Evolutionary conservation across 768 basidiomycete species (phyloP), one percentile per base, ranked within the genome.

Genomic region (Termitomyces sp.): DNA sequence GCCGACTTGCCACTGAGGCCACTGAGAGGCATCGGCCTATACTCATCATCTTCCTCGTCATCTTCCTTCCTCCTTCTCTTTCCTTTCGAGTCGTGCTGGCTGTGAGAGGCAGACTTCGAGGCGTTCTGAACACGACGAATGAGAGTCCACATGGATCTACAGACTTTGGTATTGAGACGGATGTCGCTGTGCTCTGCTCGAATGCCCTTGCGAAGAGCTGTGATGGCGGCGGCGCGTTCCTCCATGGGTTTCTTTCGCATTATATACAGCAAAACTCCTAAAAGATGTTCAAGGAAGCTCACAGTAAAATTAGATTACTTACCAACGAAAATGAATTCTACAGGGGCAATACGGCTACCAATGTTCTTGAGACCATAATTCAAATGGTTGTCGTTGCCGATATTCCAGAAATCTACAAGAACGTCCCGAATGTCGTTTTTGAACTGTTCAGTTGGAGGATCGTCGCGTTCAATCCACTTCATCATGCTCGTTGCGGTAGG

Each of bases 271-370:
- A 90, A 68, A 21, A 91, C 82, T 56, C 89, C 91, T 92, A 54
- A 31, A 45, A 16, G 32, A 2, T 25, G 32, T 43, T 45, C 21
- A 7, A 47, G 6, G 10, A 25, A 47, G 34, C 11, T 35, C 5
- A 35, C 23, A n/a, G 2, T 8, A 2, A 27, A 40, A 9, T 32
- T 23, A 40, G 16, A n/a, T 2, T 32, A 10, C 78, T 59, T 65
- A 92, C 92, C 89, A 41, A 91, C 84, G 68, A 89, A 92, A 32
- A 92, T 82, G 66, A 93, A 89, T 65, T 91, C 87, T 8, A 86
- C 82, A 1, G 89, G 89, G 2, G 88, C 83, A 40, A 92, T 78
- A 27, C 83, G 78, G 58, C 82, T 79, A 55, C 74, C 72, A n/a
- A 88, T 78, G 25, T 75, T 71, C 17, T 59, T 71, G 62, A 91